Conservation (phyloP, 148 eudicot genomes). For the Salicornia ramosissima region DNA sequence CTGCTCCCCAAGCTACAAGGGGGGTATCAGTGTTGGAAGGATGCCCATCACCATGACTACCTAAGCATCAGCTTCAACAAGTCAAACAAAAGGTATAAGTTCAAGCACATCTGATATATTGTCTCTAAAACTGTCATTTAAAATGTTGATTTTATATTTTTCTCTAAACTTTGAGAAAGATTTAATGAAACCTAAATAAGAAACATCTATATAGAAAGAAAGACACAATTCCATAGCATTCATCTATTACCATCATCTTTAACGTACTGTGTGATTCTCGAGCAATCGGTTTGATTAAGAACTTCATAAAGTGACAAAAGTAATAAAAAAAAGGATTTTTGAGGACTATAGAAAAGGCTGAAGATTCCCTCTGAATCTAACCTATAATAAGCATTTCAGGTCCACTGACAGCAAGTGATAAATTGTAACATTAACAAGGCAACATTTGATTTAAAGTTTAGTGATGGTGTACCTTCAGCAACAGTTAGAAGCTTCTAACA, state of each 20-base stretch:
- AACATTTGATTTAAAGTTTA: too few relatives aligned
- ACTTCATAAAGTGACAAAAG: neutral
- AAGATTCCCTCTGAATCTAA: neutral
- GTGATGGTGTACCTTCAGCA: too few relatives aligned
- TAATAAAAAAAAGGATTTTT: neutral
- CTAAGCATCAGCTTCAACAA: conserved; percentile 34
- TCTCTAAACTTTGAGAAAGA: too few relatives aligned
- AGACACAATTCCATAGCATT: too few relatives aligned
- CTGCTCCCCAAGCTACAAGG: conserved; percentile 98
- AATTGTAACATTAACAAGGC: too few relatives aligned
- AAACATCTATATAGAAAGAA: too few relatives aligned
- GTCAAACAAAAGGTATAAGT: conserved; percentile 20
- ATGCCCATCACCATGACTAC: conserved; percentile 99
- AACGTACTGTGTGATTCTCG: neutral
- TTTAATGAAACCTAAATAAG: too few relatives aligned
- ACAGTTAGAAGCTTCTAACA: too few relatives aligned
- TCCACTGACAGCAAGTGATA: neutral
- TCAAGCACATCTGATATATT: neutral
- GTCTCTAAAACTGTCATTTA: too few relatives aligned
- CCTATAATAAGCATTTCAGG: neutral
- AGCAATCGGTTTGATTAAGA: neutral
- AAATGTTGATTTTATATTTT: too few relatives aligned
- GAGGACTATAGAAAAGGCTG: neutral
- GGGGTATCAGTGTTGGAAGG: conserved; percentile 87
- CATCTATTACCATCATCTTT: neutral